phyloP scores from a whole-genome alignment of 73 alveolate species.

The Paramecium octaurelia region DNA sequence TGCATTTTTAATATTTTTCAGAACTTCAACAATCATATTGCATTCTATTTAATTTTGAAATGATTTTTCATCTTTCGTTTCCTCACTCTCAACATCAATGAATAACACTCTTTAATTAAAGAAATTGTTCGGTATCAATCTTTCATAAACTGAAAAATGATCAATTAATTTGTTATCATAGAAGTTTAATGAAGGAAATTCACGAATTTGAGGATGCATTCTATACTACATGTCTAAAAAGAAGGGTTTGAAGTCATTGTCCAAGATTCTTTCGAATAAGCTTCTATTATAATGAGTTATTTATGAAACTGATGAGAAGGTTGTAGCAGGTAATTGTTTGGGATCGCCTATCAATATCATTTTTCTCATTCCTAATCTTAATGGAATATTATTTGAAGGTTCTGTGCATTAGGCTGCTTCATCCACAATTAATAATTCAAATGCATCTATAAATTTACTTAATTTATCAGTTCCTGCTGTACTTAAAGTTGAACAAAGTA shows the following conservation, averaged over 20 bases:
- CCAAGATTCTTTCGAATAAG: conserved; percentile 90
- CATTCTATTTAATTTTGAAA: conserved; percentile 66
- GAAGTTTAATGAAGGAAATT: conserved; percentile 74
- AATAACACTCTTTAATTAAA: conserved; percentile 64
- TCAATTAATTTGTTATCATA: conserved; percentile 66
- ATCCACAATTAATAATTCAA: conserved; percentile 53
- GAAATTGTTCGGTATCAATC: conserved; percentile 62
- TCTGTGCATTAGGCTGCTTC: conserved; percentile 66
- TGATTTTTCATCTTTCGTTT: conserved; percentile 60
- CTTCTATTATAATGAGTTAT: conserved; percentile 82
- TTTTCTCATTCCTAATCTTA: conserved; percentile 33
- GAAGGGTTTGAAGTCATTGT: conserved; percentile 74
- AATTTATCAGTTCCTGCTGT: conserved; percentile 52
- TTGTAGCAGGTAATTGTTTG: conserved; percentile 95
- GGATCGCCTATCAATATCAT: conserved; percentile 82
- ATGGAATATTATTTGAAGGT: conserved; percentile 54
- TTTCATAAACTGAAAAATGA: conserved; percentile 41
- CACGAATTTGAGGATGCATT: conserved; percentile 80
- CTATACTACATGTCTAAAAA: conserved; percentile 74
- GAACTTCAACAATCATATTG: conserved; percentile 46
- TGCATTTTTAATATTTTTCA: conserved; percentile 49
- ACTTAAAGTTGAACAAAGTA: conserved; percentile 47
- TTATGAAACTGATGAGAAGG: conserved; percentile 78
- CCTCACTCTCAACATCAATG: conserved; percentile 56
- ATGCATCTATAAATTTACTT: conserved; percentile 31